Evolutionary conservation across 2,329 filamentous ascomycete species (phyloP).

Genomic region (Epichloe amarillans): DNA sequence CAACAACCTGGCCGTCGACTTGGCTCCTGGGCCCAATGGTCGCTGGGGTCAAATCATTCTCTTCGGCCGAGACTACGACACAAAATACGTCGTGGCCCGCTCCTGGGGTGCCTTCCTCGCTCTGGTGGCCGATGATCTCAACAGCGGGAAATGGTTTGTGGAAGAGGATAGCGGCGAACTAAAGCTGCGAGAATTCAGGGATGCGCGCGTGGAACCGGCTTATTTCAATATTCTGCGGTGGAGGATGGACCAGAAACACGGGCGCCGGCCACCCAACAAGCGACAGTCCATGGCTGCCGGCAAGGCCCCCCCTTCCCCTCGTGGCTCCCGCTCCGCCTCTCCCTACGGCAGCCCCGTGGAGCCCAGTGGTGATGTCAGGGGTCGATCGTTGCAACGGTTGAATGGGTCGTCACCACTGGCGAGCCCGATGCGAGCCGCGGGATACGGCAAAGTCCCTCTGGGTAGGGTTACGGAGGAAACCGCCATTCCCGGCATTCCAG

Average conservation of each 20-base stretch:
- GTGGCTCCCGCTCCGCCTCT: constrained; percentile 36
- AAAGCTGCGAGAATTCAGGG: constrained; percentile 85
- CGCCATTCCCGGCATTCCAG: constrained; percentile 25
- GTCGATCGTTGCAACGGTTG: constrained; percentile 58
- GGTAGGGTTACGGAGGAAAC: constrained; percentile 63
- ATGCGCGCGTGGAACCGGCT: constrained; percentile 73
- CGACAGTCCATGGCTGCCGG: constrained; percentile 36
- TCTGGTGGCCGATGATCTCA: constrained; percentile 77
- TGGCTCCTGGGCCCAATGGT: constrained; percentile 78
- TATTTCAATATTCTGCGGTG: constrained; percentile 94
- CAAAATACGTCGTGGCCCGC: constrained; percentile 88
- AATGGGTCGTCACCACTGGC: constrained; percentile 48
- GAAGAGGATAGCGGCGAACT: constrained; percentile 87
- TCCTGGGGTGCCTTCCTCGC: constrained; percentile 87
- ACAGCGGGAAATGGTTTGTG: constrained; percentile 79
- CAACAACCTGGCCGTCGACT: constrained; percentile 89
- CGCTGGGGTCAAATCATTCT: constrained; percentile 96
- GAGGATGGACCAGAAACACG: constrained; percentile 92
- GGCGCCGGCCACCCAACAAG: constrained; percentile 42
- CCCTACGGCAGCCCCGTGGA: constrained; percentile 56
- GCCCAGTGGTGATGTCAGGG: constrained; percentile 45
- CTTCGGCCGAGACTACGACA: constrained; percentile 95
- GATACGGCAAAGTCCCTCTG: constrained; percentile 57
- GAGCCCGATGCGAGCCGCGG: constrained; percentile 52
- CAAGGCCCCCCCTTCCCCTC: constrained; percentile 32